Conservation (phyloP, 768 basidiomycete genomes). For the Podaxis sp. region DNA sequence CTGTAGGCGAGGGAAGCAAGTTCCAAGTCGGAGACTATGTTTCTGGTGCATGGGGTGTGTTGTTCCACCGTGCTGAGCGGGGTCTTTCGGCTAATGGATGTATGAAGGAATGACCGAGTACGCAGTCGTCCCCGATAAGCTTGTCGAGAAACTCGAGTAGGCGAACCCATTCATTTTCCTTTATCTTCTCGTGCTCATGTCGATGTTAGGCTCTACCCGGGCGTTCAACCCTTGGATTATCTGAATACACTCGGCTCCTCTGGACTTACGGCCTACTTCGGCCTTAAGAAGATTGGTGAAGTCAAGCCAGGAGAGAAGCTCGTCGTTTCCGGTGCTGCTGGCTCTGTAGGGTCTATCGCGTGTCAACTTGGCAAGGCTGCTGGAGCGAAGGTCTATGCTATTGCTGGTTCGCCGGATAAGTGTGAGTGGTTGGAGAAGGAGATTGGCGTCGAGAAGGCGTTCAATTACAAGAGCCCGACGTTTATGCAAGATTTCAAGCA, state of each 20-base stretch:
- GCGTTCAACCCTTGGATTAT: slow-evolving; percentile 71
- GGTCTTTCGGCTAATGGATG: neutral
- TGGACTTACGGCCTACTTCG: slow-evolving; percentile 89
- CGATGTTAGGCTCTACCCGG: slow-evolving; percentile 49
- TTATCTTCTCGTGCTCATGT: neutral
- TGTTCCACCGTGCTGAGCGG: neutral
- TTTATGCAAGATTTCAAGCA: slow-evolving; percentile 76
- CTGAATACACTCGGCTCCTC: slow-evolving; percentile 75
- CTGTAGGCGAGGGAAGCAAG: slow-evolving; percentile 51
- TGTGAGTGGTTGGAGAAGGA: slow-evolving; percentile 84
- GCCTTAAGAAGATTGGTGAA: slow-evolving; percentile 76
- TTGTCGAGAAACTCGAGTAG: slow-evolving; percentile 55
- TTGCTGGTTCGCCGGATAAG: slow-evolving; percentile 85
- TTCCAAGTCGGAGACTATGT: slow-evolving; percentile 73
- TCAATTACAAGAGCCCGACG: slow-evolving; percentile 83
- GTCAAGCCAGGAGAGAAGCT: slow-evolving; percentile 84
- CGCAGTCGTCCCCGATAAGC: slow-evolving; percentile 55
- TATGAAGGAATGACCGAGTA: slow-evolving; percentile 77
- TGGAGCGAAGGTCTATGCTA: slow-evolving; percentile 83
- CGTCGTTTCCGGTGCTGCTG: slow-evolving; percentile 88
- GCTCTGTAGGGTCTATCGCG: slow-evolving; percentile 80
- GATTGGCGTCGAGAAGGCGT: slow-evolving; percentile 75
- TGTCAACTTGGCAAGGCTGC: slow-evolving; percentile 82
- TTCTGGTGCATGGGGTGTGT: slow-evolving; percentile 57
- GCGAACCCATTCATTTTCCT: slow-evolving; percentile 21